Conservation (phyloP, 768 basidiomycete species). For the Sistotremastrum suecicum region DNA sequence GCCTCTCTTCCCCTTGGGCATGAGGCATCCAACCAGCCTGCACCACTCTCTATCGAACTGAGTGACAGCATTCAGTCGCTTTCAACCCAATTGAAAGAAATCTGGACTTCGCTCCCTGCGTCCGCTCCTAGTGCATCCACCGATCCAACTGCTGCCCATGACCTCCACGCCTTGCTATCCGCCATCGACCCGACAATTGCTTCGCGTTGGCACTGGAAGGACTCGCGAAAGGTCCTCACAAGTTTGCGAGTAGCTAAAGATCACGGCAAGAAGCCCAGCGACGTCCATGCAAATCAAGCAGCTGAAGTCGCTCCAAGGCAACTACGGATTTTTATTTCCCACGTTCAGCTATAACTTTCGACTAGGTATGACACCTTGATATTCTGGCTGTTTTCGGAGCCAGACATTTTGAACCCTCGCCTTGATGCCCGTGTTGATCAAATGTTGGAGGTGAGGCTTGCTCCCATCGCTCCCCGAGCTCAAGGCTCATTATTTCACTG, state of each 20-base stretch:
- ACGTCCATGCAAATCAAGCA: slow-evolving; percentile 36
- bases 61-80: slow-evolving; percentile 28
- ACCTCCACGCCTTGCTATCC: slow-evolving; percentile 52
- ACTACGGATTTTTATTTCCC: neutral
- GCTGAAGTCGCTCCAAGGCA: slow-evolving; percentile 16
- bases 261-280: slow-evolving; percentile 47
- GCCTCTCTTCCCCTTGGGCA: slow-evolving; percentile 15
- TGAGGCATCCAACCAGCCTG: neutral
- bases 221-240: slow-evolving; percentile 79
- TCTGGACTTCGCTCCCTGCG: slow-evolving; percentile 47
- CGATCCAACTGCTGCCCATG: slow-evolving; percentile 41
- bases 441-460: slow-evolving; percentile 64
- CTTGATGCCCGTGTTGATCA: slow-evolving; percentile 71
- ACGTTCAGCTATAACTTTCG: neutral
- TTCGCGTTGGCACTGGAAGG: slow-evolving; percentile 89
- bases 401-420: slow-evolving; percentile 44
- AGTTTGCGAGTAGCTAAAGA: slow-evolving; percentile 68
- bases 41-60: slow-evolving; percentile 23
- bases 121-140: slow-evolving; percentile 40
- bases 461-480: neutral
- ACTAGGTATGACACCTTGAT: slow-evolving; percentile 70
- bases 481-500: neutral
- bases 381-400: slow-evolving; percentile 82
- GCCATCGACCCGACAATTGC: slow-evolving; percentile 62
- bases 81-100: slow-evolving; percentile 28